Conservation (phyloP, 1,284 basidiomycete species). For the Rhodotorula sp. region DNA sequence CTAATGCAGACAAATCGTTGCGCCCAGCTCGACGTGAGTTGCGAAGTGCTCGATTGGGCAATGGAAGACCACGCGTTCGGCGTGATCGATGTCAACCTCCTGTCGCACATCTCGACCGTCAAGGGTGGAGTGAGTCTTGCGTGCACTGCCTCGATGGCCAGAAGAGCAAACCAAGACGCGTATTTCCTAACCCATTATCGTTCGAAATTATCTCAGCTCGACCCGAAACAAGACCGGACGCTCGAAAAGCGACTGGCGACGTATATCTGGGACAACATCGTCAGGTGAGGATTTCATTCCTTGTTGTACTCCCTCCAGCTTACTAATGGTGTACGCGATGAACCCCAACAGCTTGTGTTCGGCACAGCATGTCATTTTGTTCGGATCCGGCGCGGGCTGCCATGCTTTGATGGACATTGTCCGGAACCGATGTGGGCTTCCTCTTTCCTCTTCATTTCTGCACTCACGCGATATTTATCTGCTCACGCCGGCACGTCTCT, state of each 20-base stretch:
- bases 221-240: constrained; percentile 51
- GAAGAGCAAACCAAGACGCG: too few relatives aligned
- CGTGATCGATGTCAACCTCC: constrained; percentile 83
- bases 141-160: too few relatives aligned
- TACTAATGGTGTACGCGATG: background rate
- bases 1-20: background rate
- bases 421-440: constrained; percentile 61
- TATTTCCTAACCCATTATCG: too few relatives aligned
- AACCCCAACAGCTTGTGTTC: constrained; percentile 10
- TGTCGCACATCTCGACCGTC: constrained; percentile 61
- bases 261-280: constrained; percentile 94
- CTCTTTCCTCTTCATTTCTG: background rate
- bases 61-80: constrained; percentile 59
- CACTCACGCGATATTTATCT: background rate
- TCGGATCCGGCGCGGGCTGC: constrained; percentile 84
- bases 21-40: constrained; percentile 76
- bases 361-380: constrained; percentile 69
- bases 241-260: constrained; percentile 62
- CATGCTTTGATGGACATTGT: constrained; percentile 71
- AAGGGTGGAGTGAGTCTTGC: constrained; percentile 38
- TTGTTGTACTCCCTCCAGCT: constrained; percentile 13
- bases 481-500: background rate
- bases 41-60: constrained; percentile 74
- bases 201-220: constrained; percentile 14
- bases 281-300: constrained; percentile 59